These are phyloP conservation scores for Lasiodiplodia hormozganensis DNA, from an alignment of 2,329 filamentous ascomycete species.

Conservation along the genomic window DNA sequence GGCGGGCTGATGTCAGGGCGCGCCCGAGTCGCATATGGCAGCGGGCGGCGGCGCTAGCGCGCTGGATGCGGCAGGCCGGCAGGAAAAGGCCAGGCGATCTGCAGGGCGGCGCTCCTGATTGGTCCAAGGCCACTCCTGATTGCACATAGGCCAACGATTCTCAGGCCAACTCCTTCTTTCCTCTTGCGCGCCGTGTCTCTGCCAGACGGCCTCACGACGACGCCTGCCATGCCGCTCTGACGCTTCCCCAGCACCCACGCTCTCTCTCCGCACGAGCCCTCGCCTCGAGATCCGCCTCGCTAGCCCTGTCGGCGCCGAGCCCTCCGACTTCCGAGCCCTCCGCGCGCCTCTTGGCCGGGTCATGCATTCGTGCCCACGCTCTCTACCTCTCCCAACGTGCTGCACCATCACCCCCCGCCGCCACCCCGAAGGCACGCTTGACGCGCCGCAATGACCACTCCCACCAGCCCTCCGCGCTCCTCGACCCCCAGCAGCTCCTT, in stretches of 20 bases:
- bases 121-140: slow-evolving; percentile 16
- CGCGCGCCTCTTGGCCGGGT: slow-evolving; percentile 9
- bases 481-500: slow-evolving; percentile 31
- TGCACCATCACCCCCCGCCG: slow-evolving; percentile 32
- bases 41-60: slow-evolving; percentile 1
- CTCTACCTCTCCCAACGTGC: slow-evolving; percentile 30
- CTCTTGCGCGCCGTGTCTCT: slow-evolving; percentile 16
- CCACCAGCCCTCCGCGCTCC: slow-evolving; percentile 42
- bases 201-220: not conserved
- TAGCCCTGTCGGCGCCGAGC: slow-evolving; percentile 5
- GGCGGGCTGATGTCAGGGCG: slow-evolving; percentile 18
- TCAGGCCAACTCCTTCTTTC: slow-evolving; percentile 9
- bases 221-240: slow-evolving; percentile 23
- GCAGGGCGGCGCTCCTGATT: slow-evolving; percentile 23
- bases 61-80: slow-evolving; percentile 8
- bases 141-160: not conserved
- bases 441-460: slow-evolving; percentile 35
- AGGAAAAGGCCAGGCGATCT: slow-evolving; percentile 17
- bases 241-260: slow-evolving; percentile 19
- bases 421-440: slow-evolving; percentile 28
- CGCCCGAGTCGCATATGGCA: not conserved
- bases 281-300: slow-evolving; percentile 5
- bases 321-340: slow-evolving; percentile 18
- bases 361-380: slow-evolving; percentile 28
- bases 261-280: slow-evolving; percentile 25